These are phyloP conservation scores for Ophiostoma fasciatum DNA, from an alignment of 2,329 filamentous ascomycete species.

Conservation along the genomic window DNA sequence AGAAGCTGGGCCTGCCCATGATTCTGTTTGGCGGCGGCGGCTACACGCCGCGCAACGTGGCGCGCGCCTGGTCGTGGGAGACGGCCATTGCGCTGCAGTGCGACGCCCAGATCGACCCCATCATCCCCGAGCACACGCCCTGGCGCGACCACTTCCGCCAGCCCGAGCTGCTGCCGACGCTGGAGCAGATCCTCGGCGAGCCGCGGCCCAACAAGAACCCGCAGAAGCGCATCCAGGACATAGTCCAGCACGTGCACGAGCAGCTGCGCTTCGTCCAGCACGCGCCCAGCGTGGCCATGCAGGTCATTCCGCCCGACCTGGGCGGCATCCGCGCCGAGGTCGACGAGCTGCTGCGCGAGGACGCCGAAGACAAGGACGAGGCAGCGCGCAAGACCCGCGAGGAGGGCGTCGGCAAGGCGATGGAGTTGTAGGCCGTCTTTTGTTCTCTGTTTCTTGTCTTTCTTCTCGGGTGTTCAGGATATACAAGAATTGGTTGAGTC, in stretches of 20 bases:
- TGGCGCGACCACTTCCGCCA: constrained; percentile 82
- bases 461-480: neutral
- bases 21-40: constrained; percentile 89
- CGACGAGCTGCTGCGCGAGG: constrained; percentile 51
- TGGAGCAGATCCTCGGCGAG: constrained; percentile 57
- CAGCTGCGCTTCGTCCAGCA: constrained; percentile 74
- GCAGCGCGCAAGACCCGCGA: constrained; percentile 36
- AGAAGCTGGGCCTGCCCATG: constrained; percentile 63
- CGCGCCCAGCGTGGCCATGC: constrained; percentile 78
- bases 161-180: constrained; percentile 73
- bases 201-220: constrained; percentile 65
- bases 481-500: no score
- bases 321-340: constrained; percentile 52
- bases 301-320: constrained; percentile 64
- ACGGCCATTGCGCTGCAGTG: constrained; percentile 77
- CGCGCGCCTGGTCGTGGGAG: constrained; percentile 92
- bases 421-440: constrained; percentile 35
- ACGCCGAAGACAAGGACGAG: constrained; percentile 44
- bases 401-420: constrained; percentile 39
- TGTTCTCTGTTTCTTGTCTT: no score
- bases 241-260: constrained; percentile 66
- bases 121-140: constrained; percentile 65
- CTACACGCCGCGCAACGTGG: constrained; percentile 93
- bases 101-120: constrained; percentile 51
- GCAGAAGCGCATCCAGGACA: constrained; percentile 56